Base-by-base conservation (phyloP, 352 stramenopile genomes). In the Blastocystis sp. region DNA sequence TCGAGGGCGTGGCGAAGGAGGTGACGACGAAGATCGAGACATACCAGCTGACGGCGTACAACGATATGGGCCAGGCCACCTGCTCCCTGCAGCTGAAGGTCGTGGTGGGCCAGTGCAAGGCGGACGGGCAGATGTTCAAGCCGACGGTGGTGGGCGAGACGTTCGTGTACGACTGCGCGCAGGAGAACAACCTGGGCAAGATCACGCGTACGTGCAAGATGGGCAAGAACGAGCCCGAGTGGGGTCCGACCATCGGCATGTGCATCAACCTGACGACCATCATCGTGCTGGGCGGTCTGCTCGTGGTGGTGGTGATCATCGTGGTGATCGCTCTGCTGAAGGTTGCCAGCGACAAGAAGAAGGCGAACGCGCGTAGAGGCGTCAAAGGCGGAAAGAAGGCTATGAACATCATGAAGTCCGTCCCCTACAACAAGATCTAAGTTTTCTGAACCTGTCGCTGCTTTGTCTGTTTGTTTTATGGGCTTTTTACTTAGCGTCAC, bases 371-470 rank as follows among this genome's bases (percentile, higher is more conserved):
- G 17, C 74, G 74, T 45, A 84, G 74, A 11, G 74, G 45, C 17
- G 74, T 84, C 1, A 84, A 28, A 67, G 74, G 74, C 40, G 74
- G 74, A 70, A 84, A 84, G 74, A 84, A 84, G 74, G 28, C 52
- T 48, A 23, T 45, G 2, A 84, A 84, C 45, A 70, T 84, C 34
- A 84, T 84, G 74, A 84, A 84, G 74, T 84, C 74, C 34, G 74
- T 84, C 2, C 74, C 74, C 45, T 84, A 84, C 45, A 23, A 52
- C 41, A 84, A 84, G 74, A 84, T 84, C 56, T 84, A 84, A 66
- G 56, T 62, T 67, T 64, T 69, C 56, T 34, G 40, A 52, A 21
- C 28, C 4, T 40, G 21, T 81, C 65, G 40, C 71, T 10, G 53
- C 56, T 74, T 62, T 48, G 45, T 67, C 69, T 4, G 2, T 56